Evolutionary conservation across 2,329 filamentous ascomycete genomes (phyloP).

Genomic region (Colletotrichum tabaci): DNA sequence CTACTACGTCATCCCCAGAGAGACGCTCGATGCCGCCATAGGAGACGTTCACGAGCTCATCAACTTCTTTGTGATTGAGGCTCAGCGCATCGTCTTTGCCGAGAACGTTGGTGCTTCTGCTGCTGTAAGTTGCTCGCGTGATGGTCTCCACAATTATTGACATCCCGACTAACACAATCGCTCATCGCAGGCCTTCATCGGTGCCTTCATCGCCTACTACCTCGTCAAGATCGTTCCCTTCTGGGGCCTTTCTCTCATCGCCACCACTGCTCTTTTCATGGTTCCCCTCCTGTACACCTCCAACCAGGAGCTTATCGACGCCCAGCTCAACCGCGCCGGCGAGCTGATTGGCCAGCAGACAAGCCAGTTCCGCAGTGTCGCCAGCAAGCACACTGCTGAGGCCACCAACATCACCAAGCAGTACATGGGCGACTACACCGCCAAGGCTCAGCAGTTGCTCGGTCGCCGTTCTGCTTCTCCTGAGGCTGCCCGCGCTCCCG

Average conservation of each 20-base stretch:
- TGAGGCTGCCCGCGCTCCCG: conserved; percentile 57
- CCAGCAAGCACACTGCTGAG: conserved; percentile 75
- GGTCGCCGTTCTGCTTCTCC: conserved; percentile 63
- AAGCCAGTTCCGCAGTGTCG: conserved; percentile 72
- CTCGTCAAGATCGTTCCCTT: conserved; percentile 79
- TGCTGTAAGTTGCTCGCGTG: conserved; percentile 62
- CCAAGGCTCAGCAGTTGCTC: conserved; percentile 77
- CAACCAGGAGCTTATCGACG: conserved; percentile 80
- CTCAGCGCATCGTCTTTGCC: conserved; percentile 77
- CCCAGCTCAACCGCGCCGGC: conserved; percentile 70
- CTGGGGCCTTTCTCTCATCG: conserved; percentile 77
- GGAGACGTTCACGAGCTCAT: conserved; percentile 77
- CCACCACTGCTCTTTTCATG: conserved; percentile 72
- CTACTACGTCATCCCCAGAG: conserved; percentile 77
- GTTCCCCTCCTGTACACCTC: conserved; percentile 75
- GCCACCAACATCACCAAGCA: conserved; percentile 76
- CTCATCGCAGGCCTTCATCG: conserved; percentile 66
- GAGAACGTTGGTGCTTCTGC: conserved; percentile 75
- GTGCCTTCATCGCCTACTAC: conserved; percentile 76
- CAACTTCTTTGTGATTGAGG: conserved; percentile 81
- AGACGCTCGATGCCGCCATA: conserved; percentile 73
- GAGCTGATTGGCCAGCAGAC: conserved; percentile 75
- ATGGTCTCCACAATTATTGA: conserved; percentile 32
- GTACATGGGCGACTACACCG: conserved; percentile 77
- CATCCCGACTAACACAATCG: conserved; percentile 21